Base-by-base conservation (phyloP, 2,329 filamentous ascomycete species). In the Aspergillus sp. region DNA sequence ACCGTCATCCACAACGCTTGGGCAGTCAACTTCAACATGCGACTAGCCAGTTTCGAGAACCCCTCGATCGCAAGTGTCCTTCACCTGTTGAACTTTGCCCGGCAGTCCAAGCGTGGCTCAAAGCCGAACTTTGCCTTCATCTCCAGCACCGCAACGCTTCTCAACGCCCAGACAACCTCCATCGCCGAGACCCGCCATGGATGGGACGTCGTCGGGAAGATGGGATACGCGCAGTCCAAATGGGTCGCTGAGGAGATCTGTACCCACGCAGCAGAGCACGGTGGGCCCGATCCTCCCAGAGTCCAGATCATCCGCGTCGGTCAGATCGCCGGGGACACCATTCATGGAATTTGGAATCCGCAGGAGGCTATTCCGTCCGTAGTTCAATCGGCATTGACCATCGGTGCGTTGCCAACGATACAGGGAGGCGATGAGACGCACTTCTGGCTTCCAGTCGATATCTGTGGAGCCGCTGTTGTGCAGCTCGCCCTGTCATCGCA, bases 1-100 rank as follows among this genome's bases (percentile, higher is more conserved):
- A 66, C 77, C 2, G 73, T 89, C 14, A 77, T 88, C 47, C 84
- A 87, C 62, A 74, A 83, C 3, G 84, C 84, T 13, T 88, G 85
- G 84, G 75, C 80, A 0, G 85, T 87, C 16, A 87, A 87, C 64
- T 87, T 88, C 69, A 79, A 78, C 16, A 72, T 85, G 36, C 77
- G 78, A 3, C 72, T 87, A 0, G 68, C 69, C 34, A 81, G 78
- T 49, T 88, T 87, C 58, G 76, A 77, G 45, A 74, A 76, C 40
- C 78, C 82, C 50, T 78, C 81, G 54, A 78, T 86, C 34, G 69
- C 71, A 2, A 78, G 76, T 25, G 69, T 82, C 11, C 69, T 69
- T 11, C 78, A 83, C 52, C 59, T 72, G 34, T 71, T 76, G 53
- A 66, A 73, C 47, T 61, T 76, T 75, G 71, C 42, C 64, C 76